Evolutionary conservation across 2,329 filamentous ascomycete species (phyloP), one percentile per base, ranked within the genome.

Genomic region (Allantophomopsis lycopodina): DNA sequence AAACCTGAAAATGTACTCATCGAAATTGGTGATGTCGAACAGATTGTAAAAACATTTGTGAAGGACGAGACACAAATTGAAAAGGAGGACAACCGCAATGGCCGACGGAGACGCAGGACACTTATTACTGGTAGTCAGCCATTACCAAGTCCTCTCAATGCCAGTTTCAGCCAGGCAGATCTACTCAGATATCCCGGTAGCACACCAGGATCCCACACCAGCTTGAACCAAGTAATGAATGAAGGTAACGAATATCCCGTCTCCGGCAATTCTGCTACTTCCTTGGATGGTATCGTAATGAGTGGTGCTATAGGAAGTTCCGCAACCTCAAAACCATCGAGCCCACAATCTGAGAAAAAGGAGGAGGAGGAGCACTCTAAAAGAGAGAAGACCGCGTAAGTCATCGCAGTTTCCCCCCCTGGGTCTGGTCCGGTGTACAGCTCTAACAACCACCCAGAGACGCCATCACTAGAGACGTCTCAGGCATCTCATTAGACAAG

Each of bases 1-100:
- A 95, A 98, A 62, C 91, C 91, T 36, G 91, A 98, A 59, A 98
- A 98, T 56, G 91, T 98, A 23, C 69, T 98, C 48, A 96, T 98
- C 57, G 91, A 98, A 63, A 96, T 98, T 55, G 91, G 91, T 49
- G 91, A 98, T 52, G 91, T 98, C 37, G 91, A 98, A 66, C 86
- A 96, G 61, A 96, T 96, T 46, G 91, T 98, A 42, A 89, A 94
- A 63, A 87, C 84, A 44, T 89, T 93, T 47, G 89, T 98, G 40
- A 89, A 94, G 61, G 84, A 79, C 45, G 83, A 91, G 15, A 46
- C 52, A 14, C 59, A 61, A 46, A 66, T 74, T 50, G 80, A 83
- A 44, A 91, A 91, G 60, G 86, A 93, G 57, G 87, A 88, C 57
- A 87, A 94, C 55, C 75, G 88, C 48, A 96, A 95, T 60, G 89